Evolutionary conservation across 305 asterid species (phyloP).

Genomic region (Fraxinus greggii): DNA sequence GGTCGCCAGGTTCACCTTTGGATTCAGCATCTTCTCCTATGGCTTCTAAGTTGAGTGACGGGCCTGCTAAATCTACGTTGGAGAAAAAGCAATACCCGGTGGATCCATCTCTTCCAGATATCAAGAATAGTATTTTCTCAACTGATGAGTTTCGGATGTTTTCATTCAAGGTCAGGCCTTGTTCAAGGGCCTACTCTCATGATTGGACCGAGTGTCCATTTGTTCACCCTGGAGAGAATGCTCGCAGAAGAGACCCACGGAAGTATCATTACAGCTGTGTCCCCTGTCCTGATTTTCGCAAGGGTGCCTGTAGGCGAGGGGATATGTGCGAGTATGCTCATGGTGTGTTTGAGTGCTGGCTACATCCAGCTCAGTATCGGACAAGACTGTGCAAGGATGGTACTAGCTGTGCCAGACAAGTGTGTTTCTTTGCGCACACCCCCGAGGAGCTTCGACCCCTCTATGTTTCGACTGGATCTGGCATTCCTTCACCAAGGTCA

Average conservation of each 20-base stretch:
- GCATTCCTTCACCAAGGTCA: constrained; percentile 62
- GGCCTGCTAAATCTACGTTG: constrained; percentile 28
- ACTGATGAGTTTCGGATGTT: constrained; percentile 76
- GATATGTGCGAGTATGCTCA: constrained; percentile 80
- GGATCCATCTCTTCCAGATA: constrained; percentile 76
- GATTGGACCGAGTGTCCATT: constrained; percentile 83
- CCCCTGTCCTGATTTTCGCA: constrained; percentile 70
- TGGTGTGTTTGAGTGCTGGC: constrained; percentile 77
- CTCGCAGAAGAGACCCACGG: constrained; percentile 67
- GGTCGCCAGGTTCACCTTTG: constrained; percentile 48
- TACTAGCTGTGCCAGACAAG: constrained; percentile 54
- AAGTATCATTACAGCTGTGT: constrained; percentile 72
- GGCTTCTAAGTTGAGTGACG: constrained; percentile 34
- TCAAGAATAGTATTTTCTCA: constrained; percentile 58
- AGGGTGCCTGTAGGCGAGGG: constrained; percentile 65
- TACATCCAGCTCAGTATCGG: constrained; percentile 74
- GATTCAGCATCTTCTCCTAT: constrained; percentile 42
- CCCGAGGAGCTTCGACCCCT: constrained; percentile 70
- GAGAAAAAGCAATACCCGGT: constrained; percentile 69
- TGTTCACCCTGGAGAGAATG: constrained; percentile 74
- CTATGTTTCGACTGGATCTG: constrained; percentile 68
- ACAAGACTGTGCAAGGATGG: constrained; percentile 71
- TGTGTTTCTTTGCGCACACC: constrained; percentile 68
- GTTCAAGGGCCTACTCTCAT: constrained; percentile 73
- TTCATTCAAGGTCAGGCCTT: constrained; percentile 62